Evolutionary conservation across 768 basidiomycete genomes (phyloP).

Genomic region (Mycena maculata): DNA sequence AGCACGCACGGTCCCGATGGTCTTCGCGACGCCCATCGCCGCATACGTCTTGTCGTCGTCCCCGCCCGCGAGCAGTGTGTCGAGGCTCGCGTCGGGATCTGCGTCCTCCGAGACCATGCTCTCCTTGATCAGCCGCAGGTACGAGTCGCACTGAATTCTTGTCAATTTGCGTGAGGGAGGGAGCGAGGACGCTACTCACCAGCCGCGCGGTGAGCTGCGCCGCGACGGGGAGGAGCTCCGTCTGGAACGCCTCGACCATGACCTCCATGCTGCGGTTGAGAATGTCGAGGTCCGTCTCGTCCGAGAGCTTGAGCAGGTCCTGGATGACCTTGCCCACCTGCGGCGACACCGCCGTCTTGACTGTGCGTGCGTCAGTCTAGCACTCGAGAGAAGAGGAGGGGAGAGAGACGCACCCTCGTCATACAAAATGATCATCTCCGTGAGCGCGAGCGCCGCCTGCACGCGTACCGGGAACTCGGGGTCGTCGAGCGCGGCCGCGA

Average conservation of each 20-base stretch:
- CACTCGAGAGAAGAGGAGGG: neutral
- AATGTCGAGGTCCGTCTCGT: constrained; percentile 90
- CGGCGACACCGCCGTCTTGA: constrained; percentile 75
- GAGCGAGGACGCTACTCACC: constrained; percentile 52
- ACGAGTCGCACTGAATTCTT: constrained; percentile 76
- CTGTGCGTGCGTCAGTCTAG: constrained; percentile 48
- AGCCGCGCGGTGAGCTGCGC: constrained; percentile 82
- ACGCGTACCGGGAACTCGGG: constrained; percentile 85
- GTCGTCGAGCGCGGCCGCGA: constrained; percentile 79
- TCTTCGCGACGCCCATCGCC: constrained; percentile 89
- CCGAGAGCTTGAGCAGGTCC: constrained; percentile 89
- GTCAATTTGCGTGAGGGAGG: no score
- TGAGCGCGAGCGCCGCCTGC: constrained; percentile 83
- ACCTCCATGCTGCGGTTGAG: constrained; percentile 86
- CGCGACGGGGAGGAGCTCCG: constrained; percentile 86
- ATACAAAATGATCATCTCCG: constrained; percentile 75
- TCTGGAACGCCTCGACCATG: constrained; percentile 88
- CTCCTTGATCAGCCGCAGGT: constrained; percentile 82
- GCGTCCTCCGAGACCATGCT: constrained; percentile 65
- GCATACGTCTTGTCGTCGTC: constrained; percentile 90
- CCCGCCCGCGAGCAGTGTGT: constrained; percentile 62
- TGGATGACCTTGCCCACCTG: constrained; percentile 90
- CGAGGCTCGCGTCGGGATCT: constrained; percentile 64
- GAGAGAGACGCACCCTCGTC: constrained; percentile 63
- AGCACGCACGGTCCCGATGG: constrained; percentile 75